A percentile compares a stretch with the other conserved stretches of the same genome.
Conservation (phyloP, 768 basidiomycete genomes). For the Pleurotus sapidus region DNA sequence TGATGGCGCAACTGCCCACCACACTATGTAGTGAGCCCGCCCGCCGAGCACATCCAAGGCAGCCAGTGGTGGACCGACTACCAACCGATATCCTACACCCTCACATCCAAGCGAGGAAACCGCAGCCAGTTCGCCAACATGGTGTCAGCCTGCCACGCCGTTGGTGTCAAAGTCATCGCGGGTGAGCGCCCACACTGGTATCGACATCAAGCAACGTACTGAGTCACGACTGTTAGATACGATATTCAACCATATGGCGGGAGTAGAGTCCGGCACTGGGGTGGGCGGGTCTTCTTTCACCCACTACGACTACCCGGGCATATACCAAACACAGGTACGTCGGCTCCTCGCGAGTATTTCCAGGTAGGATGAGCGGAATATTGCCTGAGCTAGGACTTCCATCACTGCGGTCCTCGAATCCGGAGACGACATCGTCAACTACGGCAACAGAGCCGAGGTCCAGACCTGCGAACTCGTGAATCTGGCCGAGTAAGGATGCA, state of each 20-base stretch:
- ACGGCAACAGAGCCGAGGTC: constrained; percentile 49
- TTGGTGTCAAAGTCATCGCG: constrained; percentile 55
- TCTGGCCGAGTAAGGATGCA: constrained; percentile 46
- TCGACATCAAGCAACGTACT: background rate
- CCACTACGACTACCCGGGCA: constrained; percentile 51
- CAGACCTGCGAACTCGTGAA: constrained; percentile 52
- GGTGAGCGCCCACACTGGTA: constrained; percentile 24
- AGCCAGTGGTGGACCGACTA: constrained; percentile 76
- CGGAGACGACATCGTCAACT: constrained; percentile 54
- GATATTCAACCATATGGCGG: constrained; percentile 68
- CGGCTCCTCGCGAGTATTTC: constrained; percentile 8
- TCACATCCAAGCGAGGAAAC: constrained; percentile 65
- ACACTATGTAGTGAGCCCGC: constrained; percentile 37
- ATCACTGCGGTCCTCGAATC: constrained; percentile 60
- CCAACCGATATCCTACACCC: constrained; percentile 61
- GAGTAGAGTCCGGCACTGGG: constrained; percentile 43
- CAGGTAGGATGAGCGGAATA: too few relatives aligned
- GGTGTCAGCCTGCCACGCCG: constrained; percentile 47
- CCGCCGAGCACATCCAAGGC: constrained; percentile 57
- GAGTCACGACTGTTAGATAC: constrained; percentile 33
- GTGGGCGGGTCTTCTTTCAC: constrained; percentile 49
- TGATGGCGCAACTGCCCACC: background rate
- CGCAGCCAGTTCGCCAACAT: constrained; percentile 48
- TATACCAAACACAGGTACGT: constrained; percentile 43
- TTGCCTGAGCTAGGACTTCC: constrained; percentile 42